These are phyloP conservation scores for Phlyctochytrium arcticum DNA, from an alignment of 192 early-diverging fungal species.

Conservation along the genomic window DNA sequence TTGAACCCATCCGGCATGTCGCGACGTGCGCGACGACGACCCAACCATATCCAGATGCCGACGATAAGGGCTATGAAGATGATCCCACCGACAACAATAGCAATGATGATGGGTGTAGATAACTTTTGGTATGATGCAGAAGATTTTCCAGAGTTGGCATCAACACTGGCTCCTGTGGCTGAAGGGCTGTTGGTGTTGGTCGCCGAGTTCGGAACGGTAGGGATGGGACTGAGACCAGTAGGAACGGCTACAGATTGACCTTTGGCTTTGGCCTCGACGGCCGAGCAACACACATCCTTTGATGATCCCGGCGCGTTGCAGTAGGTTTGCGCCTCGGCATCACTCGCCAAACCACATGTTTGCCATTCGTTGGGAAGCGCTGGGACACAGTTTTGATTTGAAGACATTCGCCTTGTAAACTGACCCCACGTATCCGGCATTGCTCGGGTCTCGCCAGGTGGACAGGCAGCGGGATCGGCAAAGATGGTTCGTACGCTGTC, in stretches of 20 bases:
- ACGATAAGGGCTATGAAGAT: not conserved
- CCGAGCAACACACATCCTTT: conserved; percentile 12
- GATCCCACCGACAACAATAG: not conserved
- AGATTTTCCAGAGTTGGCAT: not conserved
- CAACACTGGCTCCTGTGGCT: not conserved
- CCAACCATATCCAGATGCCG: not conserved
- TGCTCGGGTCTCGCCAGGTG: not conserved
- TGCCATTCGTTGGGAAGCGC: conserved; percentile 7
- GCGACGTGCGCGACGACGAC: not conserved
- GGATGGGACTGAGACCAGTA: not conserved
- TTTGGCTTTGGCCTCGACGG: not conserved
- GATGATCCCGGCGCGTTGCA: not conserved
- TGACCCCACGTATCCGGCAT: not conserved
- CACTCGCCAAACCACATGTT: conserved; percentile 6
- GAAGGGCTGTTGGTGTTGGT: not conserved
- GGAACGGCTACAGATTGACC: conserved; percentile 2
- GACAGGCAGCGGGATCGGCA: conserved; percentile 10
- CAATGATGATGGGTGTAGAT: conserved; percentile 5
- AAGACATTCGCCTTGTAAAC: not conserved
- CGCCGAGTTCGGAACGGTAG: not conserved
- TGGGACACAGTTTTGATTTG: conserved; percentile 8
- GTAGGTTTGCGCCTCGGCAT: conserved; percentile 1
- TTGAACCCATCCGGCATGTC: not conserved
- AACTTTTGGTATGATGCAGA: not conserved
- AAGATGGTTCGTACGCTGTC: conserved; percentile 12